phyloP scores from a whole-genome alignment of 495 filamentous ascomycete genomes.

The Emericellopsis terricola region DNA sequence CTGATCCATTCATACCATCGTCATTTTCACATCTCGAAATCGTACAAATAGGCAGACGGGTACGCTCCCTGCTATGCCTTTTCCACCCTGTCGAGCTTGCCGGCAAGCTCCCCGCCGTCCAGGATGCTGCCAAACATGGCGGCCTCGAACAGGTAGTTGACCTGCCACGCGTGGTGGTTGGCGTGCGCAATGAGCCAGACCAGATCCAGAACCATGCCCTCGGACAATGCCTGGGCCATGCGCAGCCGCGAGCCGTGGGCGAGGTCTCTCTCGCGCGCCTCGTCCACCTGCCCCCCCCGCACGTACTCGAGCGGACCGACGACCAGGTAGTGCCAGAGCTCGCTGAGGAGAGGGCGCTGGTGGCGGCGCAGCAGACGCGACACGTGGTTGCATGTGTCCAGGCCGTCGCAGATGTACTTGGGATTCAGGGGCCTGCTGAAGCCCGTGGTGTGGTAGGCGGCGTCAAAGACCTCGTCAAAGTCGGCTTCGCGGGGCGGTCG shows the following conservation, averaged over 20 bases:
- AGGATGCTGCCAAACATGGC: slow-evolving; percentile 20
- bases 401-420: slow-evolving; percentile 12
- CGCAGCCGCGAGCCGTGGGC: slow-evolving; percentile 7
- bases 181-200: slow-evolving; percentile 15
- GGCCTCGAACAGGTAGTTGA: slow-evolving; percentile 17
- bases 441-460: slow-evolving; percentile 12
- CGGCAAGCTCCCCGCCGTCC: slow-evolving; percentile 13
- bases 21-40: too few relatives aligned
- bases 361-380: slow-evolving; percentile 5
- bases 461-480: slow-evolving; percentile 15
- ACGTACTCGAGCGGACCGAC: slow-evolving; percentile 11
- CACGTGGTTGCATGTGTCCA: slow-evolving; percentile 12
- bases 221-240: slow-evolving; percentile 10
- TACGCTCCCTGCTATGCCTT: slow-evolving; percentile 2
- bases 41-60: too few relatives aligned
- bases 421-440: slow-evolving; percentile 10
- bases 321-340: slow-evolving; percentile 11
- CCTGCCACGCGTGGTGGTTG: slow-evolving; percentile 17
- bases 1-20: too few relatives aligned
- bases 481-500: slow-evolving; percentile 12
- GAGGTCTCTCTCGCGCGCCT: slow-evolving; percentile 6
- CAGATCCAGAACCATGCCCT: slow-evolving; percentile 13
- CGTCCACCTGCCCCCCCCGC: slow-evolving; percentile 8
- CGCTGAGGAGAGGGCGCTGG: slow-evolving; percentile 5
- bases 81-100: slow-evolving; percentile 13